phyloP scores from a whole-genome alignment of 1,284 basidiomycete species.

The Ceratobasidium sp. region DNA sequence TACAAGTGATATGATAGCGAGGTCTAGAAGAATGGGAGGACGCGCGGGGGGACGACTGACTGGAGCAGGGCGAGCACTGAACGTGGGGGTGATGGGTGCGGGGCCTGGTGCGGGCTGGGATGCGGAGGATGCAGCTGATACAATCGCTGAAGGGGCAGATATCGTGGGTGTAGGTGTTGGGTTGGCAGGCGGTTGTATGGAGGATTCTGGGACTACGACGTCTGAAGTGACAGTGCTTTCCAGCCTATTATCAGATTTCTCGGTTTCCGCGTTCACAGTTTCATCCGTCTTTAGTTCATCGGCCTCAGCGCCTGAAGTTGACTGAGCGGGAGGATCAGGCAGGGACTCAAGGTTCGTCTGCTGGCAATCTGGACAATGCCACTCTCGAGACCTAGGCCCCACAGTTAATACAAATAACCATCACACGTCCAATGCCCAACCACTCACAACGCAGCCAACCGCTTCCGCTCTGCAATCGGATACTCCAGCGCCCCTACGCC shows the following conservation, averaged over 20 bases:
- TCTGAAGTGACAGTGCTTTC: neutral
- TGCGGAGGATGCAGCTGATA: neutral
- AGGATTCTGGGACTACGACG: neutral
- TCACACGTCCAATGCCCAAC: neutral
- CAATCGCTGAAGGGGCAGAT: conserved; percentile 14
- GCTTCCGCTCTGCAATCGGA: conserved; percentile 78
- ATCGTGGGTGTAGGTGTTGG: conserved; percentile 19
- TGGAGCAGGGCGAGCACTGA: conserved; percentile 3
- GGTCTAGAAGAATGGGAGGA: conserved; percentile 31
- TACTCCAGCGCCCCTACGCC: conserved; percentile 91
- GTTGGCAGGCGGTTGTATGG: neutral
- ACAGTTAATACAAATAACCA: conserved; percentile 39
- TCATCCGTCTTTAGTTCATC: conserved; percentile 11
- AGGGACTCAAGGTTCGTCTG: conserved; percentile 74
- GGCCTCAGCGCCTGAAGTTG: conserved; percentile 32
- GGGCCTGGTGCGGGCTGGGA: conserved; percentile 15
- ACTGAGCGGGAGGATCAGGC: conserved; percentile 64
- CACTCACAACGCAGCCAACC: conserved; percentile 80
- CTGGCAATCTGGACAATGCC: conserved; percentile 82
- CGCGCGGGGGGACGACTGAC: conserved; percentile 14
- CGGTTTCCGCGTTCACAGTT: neutral
- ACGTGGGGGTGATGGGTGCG: neutral
- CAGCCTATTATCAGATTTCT: neutral
- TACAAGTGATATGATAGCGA: conserved; percentile 40
- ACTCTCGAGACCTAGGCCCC: conserved; percentile 74